A percentile compares a stretch with the other conserved stretches of the same genome.
These are phyloP conservation scores for Parathielavia hyrcaniae DNA, from an alignment of 495 filamentous ascomycete species.

Conservation along the genomic window DNA sequence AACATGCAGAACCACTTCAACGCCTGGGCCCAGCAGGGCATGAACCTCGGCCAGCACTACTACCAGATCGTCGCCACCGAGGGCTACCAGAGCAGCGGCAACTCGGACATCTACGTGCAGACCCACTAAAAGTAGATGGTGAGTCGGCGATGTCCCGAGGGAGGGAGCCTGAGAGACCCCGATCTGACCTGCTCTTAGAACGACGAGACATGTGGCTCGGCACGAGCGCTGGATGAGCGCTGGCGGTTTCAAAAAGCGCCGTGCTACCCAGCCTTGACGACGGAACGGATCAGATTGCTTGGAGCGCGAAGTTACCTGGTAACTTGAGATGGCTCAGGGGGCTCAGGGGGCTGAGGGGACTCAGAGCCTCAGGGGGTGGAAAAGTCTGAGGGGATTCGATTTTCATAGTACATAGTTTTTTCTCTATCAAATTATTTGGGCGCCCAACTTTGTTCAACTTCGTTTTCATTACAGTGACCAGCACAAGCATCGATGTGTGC, in stretches of 20 bases:
- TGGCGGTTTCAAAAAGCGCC: not conserved
- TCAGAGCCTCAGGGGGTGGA: no score
- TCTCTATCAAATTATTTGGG: no score
- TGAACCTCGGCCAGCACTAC: conserved; percentile 50
- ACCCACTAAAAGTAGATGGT: conserved; percentile 10
- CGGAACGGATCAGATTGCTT: no score
- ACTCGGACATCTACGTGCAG: conserved; percentile 17
- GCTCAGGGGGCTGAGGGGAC: no score
- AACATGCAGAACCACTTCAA: conserved; percentile 54
- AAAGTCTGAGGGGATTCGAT: no score
- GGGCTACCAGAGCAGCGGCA: conserved; percentile 47
- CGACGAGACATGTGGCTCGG: not conserved
- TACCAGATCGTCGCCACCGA: conserved; percentile 57
- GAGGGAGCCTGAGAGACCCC: not conserved
- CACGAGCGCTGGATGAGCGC: not conserved
- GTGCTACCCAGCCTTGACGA: no score
- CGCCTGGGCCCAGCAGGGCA: conserved; percentile 47
- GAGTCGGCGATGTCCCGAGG: not conserved
- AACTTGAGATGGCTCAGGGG: no score
- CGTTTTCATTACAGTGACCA: no score
- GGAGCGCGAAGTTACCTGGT: no score
- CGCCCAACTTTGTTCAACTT: no score
- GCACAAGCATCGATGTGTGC: no score
- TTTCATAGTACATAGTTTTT: no score
- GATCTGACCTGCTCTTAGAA: not conserved